These are phyloP conservation scores for Ephemerocybe angulata DNA, from an alignment of 768 basidiomycete genomes.

Conservation along the genomic window DNA sequence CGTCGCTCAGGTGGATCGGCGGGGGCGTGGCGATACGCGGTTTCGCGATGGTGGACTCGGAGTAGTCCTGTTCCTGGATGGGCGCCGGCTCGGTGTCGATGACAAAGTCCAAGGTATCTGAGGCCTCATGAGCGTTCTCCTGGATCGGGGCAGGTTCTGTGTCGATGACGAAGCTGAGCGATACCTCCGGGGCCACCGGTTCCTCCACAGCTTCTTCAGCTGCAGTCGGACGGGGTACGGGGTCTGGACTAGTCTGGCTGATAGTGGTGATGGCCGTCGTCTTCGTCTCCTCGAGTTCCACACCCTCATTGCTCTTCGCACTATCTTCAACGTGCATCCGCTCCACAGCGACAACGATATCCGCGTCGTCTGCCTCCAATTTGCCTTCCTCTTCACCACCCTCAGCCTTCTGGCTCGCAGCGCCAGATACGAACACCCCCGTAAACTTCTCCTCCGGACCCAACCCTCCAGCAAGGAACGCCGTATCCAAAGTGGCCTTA, in stretches of 20 bases:
- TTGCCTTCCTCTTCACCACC: slow-evolving; percentile 13
- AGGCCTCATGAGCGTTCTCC: no score
- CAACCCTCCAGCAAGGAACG: no score
- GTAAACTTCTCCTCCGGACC: slow-evolving; percentile 9
- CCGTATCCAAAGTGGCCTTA: no score
- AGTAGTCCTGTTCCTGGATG: slow-evolving; percentile 12
- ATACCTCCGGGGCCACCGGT: neutral
- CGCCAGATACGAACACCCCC: slow-evolving; percentile 38
- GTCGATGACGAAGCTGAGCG: neutral
- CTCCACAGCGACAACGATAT: slow-evolving; percentile 6
- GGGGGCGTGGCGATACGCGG: slow-evolving; percentile 15
- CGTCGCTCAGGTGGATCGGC: slow-evolving; percentile 16
- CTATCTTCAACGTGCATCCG: neutral
- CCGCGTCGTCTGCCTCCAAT: neutral
- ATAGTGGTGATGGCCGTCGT: no score
- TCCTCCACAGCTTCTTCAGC: neutral
- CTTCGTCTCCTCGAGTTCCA: no score
- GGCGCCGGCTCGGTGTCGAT: slow-evolving; percentile 16
- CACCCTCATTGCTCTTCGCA: neutral
- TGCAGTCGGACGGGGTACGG: neutral
- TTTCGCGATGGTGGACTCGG: slow-evolving; percentile 7
- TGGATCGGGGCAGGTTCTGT: neutral
- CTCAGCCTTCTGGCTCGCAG: no score
- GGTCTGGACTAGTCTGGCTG: no score
- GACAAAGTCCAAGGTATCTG: slow-evolving; percentile 7